A percentile compares a stretch with the other conserved stretches of the same genome.
phyloP scores from a whole-genome alignment of 805 yeast genomes.

The Ogataea ramenticola region DNA sequence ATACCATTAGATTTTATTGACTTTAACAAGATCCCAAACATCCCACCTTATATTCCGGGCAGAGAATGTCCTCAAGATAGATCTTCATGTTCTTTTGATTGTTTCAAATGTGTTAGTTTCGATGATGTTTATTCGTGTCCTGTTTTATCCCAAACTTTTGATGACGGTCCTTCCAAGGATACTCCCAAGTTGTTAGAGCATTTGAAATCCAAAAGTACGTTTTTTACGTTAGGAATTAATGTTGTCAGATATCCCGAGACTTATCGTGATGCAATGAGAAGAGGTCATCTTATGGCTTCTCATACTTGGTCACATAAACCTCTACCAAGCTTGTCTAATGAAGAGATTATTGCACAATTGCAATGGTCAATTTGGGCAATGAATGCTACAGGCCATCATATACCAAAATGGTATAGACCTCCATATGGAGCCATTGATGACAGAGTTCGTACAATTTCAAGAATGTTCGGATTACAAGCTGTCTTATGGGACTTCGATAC shows the following conservation, averaged over 20 bases:
- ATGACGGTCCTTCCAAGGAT: slow-evolving; percentile 84
- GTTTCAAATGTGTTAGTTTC: slow-evolving; percentile 64
- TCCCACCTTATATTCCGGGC: slow-evolving; percentile 46
- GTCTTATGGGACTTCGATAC: slow-evolving; percentile 92
- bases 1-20: slow-evolving; percentile 72
- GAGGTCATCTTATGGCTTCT: slow-evolving; percentile 76
- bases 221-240: slow-evolving; percentile 80
- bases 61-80: slow-evolving; percentile 44
- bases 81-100: slow-evolving; percentile 75
- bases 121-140: slow-evolving; percentile 79
- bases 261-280: slow-evolving; percentile 44
- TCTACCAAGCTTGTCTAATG: slow-evolving; percentile 70
- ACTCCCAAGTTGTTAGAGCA: slow-evolving; percentile 53
- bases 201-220: slow-evolving; percentile 57
- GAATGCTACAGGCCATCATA: slow-evolving; percentile 84
- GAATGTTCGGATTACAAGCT: slow-evolving; percentile 80
- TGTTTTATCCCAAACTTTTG: slow-evolving; percentile 78
- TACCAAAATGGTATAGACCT: slow-evolving; percentile 93
- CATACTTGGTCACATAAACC: slow-evolving; percentile 94
- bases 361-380: slow-evolving; percentile 98
- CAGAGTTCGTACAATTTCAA: slow-evolving; percentile 68
- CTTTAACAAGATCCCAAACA: slow-evolving; percentile 41
- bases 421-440: slow-evolving; percentile 95
- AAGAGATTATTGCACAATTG: slow-evolving; percentile 78
- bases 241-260: slow-evolving; percentile 71